A percentile compares a stretch with the other conserved stretches of the same genome.
Conservation (phyloP, 177 flowering plant species). For the Vitis hybrid region DNA sequence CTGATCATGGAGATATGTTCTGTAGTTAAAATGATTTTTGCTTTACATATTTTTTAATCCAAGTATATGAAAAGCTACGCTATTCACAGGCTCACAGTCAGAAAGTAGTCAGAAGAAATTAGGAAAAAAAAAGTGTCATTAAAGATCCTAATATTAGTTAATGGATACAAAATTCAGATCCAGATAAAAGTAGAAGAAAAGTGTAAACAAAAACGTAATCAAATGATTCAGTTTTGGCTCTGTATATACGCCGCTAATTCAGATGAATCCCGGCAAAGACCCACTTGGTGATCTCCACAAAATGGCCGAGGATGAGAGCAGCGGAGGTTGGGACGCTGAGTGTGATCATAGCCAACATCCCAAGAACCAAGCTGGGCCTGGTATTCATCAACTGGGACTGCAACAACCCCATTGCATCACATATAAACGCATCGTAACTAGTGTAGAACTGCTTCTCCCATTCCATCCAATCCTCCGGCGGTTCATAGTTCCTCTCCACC, state of each 20-base stretch:
- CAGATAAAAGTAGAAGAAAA: too few species aligned
- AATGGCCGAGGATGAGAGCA: constrained; percentile 14
- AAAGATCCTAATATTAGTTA: too few species aligned
- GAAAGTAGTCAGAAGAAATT: too few species aligned
- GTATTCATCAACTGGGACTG: constrained; percentile 48
- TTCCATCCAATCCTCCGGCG: constrained; percentile 46
- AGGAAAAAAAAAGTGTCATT: too few species aligned
- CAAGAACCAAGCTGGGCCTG: constrained; percentile 49
- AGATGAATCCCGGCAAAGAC: constrained; percentile 18
- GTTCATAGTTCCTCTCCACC: constrained; percentile 42
- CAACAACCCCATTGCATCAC: constrained; percentile 34
- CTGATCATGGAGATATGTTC: too few species aligned
- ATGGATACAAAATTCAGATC: too few species aligned
- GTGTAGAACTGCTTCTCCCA: constrained; percentile 53
- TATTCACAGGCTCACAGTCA: too few species aligned
- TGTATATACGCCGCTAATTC: background rate
- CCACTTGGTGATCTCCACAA: constrained; percentile 22
- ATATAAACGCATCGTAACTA: constrained; percentile 39
- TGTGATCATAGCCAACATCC: constrained; percentile 21
- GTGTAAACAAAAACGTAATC: too few species aligned
- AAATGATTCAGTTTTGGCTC: too few species aligned
- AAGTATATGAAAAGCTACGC: too few species aligned
- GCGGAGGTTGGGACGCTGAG: constrained; percentile 32
- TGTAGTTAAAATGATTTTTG: too few species aligned
- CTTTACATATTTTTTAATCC: too few species aligned